Base-by-base conservation (phyloP, 495 filamentous ascomycete species). In the Penicillium antarcticum region DNA sequence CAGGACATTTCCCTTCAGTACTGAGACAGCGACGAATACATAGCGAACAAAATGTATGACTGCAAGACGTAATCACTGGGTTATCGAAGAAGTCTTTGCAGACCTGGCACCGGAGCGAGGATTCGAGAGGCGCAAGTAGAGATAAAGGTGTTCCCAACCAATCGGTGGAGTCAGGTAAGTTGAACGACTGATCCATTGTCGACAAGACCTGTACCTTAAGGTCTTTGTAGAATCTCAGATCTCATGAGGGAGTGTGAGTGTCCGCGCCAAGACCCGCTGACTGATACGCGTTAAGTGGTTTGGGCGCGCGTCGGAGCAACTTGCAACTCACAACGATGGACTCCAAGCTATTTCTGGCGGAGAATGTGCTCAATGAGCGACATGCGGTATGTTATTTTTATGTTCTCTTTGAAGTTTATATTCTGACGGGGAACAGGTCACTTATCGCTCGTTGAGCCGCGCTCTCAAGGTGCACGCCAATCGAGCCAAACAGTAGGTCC, bases 51-150 rank as follows among this genome's bases (percentile, higher is more conserved):
- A 99, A 99, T 0, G 94, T 97, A 67, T 99, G 94, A 36, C 82
- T 87, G 76, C 94, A 99, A 0, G 86, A 87, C 1, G 94, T 99
- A 46, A 97, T 85, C 76, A 99, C 92, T 1, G 94, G 94, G 18
- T 88, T 91, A 52, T 82, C 80, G 73, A 87, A 97, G 69, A 97
- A 95, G 66, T 99, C 94, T 70, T 97, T 97, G 80, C 94, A 99
- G 50, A 99, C 87, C 60, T 97, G 87, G 69, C 94, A 99, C 55
- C 92, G 88, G 13, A 99, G 79, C 13, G 89, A 82, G 35, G 89
- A 82, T 60, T 99, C 94, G 47, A 99, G 80, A 5, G 85, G 75
- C 42, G 83, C 75, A 48, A 98, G 79, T 31, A 78, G 70, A 2
- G 85, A 77, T 8, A 97, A 75, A 1, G 85, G 81, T 17, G 94